Evolutionary conservation across 495 filamentous ascomycete species (phyloP), one percentile per base, ranked within the genome.

Genomic region (Letharia columbiana): DNA sequence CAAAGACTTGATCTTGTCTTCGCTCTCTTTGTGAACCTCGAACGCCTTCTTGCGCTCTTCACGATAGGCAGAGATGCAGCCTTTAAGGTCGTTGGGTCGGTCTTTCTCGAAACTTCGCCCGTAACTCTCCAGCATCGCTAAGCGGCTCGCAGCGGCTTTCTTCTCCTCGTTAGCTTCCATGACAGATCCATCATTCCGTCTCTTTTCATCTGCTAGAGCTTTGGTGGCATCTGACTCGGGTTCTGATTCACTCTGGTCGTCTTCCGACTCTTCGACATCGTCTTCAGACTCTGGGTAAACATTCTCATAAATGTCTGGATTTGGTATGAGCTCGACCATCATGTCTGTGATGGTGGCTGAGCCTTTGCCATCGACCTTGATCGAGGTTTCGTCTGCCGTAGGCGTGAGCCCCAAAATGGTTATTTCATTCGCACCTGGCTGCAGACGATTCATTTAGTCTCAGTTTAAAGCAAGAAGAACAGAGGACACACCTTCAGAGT

Each of bases 331-430:
- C 65, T 88, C 82, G 50, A 89, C 82, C 20, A 81, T 80, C 71
- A 89, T 83, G 69, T 90, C 86, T 5, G 83, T 86, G 70, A 90
- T 87, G 61, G 81, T 83, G 0, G 78, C 75, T 1, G 76, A 71
- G 40, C 86, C 86, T 60, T 80, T 84, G 62, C 86, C 87, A 69
- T 88, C 86, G 64, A 91, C 84, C 68, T 88, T 87, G 75, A 90
- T 84, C 41, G 86, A 89, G 71, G 86, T 78, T 68, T 85, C 78
- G 66, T 90, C 86, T 49, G 83, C 78, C 17, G 81, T 83, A 4
- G 86, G 87, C 10, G 85, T 83, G 39, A 91, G 77, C 18, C 87
- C 89, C 18, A 83, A 71, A 39, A 91, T 79, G 10, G 80, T 83
- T 66, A 92, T 83, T 66, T 89, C 80, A 70, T 87, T 87, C 31